Conservation (phyloP, 164 flowering plant genomes). For the Stephania cephalantha region DNA sequence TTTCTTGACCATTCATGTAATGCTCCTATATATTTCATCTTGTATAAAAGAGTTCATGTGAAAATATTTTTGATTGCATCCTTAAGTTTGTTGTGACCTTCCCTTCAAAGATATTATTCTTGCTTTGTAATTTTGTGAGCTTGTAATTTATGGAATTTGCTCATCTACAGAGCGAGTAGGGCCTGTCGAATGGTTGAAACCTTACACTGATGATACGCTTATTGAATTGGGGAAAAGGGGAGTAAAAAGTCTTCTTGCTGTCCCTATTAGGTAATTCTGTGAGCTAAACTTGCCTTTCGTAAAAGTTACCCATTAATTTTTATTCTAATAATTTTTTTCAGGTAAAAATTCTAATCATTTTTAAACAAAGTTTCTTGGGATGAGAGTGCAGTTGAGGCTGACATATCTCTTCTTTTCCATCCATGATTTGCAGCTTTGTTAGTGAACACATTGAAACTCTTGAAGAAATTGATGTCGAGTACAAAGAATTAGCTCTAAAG, state of each 20-base stretch:
- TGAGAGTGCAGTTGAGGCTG: conserved; percentile 5
- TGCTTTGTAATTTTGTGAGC: no score
- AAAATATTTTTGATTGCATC: no score
- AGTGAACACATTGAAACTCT: conserved; percentile 39
- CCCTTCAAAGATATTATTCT: no score
- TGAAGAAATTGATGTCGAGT: conserved; percentile 97
- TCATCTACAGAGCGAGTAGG: conserved; percentile 88
- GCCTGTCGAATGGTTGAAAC: conserved; percentile 97
- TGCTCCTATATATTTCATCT: no score
- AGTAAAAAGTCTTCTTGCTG: conserved; percentile 82
- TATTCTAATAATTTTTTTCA: neutral
- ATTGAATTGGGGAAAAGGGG: conserved; percentile 83
- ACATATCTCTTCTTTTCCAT: neutral
- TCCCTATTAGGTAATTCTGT: conserved; percentile 70
- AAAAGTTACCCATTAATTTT: neutral
- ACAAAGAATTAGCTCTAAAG: conserved; percentile 84
- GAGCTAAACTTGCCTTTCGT: neutral
- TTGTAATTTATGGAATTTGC: neutral
- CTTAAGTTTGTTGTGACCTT: no score
- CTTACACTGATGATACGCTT: conserved; percentile 94
- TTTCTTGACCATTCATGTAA: no score
- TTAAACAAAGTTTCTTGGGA: neutral
- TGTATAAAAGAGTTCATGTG: no score
- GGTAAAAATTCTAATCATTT: neutral
- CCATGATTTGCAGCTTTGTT: conserved; percentile 33